Base-by-base conservation (phyloP, 2,329 filamentous ascomycete genomes). In the Lasiodiplodia sp. region DNA sequence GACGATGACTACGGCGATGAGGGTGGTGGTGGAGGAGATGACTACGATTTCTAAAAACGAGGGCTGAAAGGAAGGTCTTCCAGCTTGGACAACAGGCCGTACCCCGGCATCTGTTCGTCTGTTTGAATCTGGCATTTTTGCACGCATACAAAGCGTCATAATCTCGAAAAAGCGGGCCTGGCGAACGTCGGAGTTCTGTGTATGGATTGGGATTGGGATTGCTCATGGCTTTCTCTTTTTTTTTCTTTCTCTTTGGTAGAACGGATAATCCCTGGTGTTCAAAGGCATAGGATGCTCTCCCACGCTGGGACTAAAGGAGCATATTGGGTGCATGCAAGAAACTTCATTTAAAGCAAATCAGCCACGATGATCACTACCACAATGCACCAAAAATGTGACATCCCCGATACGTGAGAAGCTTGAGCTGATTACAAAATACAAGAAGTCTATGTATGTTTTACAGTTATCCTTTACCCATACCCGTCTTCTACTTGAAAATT, bases 1-100 rank as follows among this genome's bases (percentile, higher is more conserved):
- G 86, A 85, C 67, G 88, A 86, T 71, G 74, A 81, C 58, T 86
- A 85, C 68, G 86, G 82, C 55, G 86, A 79, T 44, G 79, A 83
- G 38, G 86, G 83, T 51, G 84, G 82, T 7, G 86, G 84, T 66
- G 85, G 83, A 60, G 85, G 78, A 34, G 75, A 77, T 63, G 79
- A 81, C 51, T 67, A 58, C n/a, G 65, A 67, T 25, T 67, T 64
- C 18, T 52, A 52, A 52, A n/a, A n/a, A 14, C 12, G 16, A 11
- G 14, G 14, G 8, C 23, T 23, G 18, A 3, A 37, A 37, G 28
- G 2, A 28, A 18, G 11, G 23, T 18, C 51, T 0, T 53, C 12
- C 23, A 2, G 21, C 25, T 37, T 8, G 2, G 11, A 10, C 8
- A 34, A 21, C 11, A 58, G 34, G 21, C 34, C 31, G 31, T 34